Percentiles rank a stretch among this genome's conserved stretches.
phyloP scores from a whole-genome alignment of 1,284 basidiomycete genomes.

The Marasmius tenuissimus region DNA sequence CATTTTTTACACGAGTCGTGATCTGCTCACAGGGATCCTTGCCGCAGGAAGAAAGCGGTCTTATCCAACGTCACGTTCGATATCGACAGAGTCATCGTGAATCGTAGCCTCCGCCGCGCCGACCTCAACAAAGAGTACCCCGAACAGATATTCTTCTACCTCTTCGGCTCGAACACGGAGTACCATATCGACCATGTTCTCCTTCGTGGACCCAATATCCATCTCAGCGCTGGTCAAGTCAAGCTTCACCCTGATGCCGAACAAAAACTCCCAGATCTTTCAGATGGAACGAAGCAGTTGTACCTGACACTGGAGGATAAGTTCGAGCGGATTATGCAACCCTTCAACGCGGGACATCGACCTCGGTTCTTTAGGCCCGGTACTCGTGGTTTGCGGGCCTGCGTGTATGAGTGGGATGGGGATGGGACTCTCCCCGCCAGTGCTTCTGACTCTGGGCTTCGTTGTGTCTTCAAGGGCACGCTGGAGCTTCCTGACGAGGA shows the following conservation, averaged over 20 bases:
- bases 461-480: neutral
- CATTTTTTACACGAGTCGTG: neutral
- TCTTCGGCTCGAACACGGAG: conserved; percentile 34
- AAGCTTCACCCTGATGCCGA: neutral
- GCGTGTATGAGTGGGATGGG: conserved; percentile 12
- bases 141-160: conserved; percentile 38
- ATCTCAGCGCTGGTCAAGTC: conserved; percentile 33
- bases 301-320: neutral
- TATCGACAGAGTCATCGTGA: conserved; percentile 29
- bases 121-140: conserved; percentile 32
- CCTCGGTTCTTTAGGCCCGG: conserved; percentile 23
- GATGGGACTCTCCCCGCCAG: neutral
- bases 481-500: conserved; percentile 1
- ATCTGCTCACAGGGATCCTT: neutral
- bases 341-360: conserved; percentile 12
- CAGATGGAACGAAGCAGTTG: neutral
- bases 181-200: conserved; percentile 41
- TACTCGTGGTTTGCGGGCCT: conserved; percentile 14
- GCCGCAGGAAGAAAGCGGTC: neutral
- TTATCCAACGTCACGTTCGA: conserved; percentile 20
- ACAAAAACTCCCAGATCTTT: neutral
- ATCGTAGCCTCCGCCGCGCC: conserved; percentile 22
- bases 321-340: conserved; percentile 6
- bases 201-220: conserved; percentile 37
- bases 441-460: neutral